Evolutionary conservation across 192 early-diverging fungal species (phyloP).

Genomic region (Coemansia sp.): DNA sequence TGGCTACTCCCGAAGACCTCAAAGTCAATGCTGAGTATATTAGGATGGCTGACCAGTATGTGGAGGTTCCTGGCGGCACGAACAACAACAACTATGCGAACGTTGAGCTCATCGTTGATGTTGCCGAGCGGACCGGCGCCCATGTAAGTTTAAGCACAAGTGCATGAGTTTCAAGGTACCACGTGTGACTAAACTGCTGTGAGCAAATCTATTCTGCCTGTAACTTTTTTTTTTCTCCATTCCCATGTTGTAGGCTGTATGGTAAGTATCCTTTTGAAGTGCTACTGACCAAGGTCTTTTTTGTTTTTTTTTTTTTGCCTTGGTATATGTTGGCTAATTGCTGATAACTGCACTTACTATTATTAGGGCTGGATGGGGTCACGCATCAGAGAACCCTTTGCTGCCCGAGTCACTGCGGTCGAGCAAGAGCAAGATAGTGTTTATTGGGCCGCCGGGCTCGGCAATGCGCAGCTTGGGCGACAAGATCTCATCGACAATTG

Average conservation of each 20-base stretch:
- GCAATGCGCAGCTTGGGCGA: constrained; percentile 99
- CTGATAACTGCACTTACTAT: neutral
- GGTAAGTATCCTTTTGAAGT: constrained; percentile 20
- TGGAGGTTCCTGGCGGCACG: constrained; percentile 96
- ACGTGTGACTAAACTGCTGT: neutral
- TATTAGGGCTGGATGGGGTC: constrained; percentile 97
- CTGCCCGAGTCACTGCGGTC: constrained; percentile 88
- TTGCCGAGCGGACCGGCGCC: constrained; percentile 93
- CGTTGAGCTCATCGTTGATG: constrained; percentile 96
- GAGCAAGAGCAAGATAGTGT: constrained; percentile 79
- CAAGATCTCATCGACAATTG: constrained; percentile 99
- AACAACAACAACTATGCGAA: constrained; percentile 99
- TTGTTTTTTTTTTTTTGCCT: neutral
- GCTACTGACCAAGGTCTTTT: neutral
- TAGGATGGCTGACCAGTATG: constrained; percentile 98
- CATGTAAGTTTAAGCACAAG: constrained; percentile 52
- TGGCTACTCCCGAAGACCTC: constrained; percentile 98
- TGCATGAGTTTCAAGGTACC: neutral
- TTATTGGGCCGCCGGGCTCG: constrained; percentile 94
- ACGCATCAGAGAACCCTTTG: constrained; percentile 96
- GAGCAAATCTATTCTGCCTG: neutral
- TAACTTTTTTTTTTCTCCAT: neutral
- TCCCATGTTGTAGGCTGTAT: constrained; percentile 25
- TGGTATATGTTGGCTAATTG: neutral
- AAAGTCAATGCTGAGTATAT: constrained; percentile 98